A percentile compares a stretch with the other conserved stretches of the same genome.
Conservation (phyloP, 495 filamentous ascomycete species). For the Xylaria venustula region DNA sequence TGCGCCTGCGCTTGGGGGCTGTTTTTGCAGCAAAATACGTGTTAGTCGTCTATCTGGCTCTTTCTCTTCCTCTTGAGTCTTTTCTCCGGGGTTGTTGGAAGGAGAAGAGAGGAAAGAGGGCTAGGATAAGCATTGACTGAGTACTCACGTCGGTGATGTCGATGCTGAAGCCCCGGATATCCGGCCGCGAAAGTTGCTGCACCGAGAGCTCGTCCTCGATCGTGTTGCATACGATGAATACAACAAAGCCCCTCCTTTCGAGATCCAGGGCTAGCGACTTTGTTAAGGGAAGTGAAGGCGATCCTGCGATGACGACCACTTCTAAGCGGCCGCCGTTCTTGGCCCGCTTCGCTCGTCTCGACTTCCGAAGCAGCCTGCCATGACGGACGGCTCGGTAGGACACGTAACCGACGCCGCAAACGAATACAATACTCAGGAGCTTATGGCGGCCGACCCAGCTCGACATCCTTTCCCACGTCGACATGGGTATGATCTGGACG, state of each 20-base stretch:
- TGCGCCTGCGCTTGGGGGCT: conserved; percentile 50
- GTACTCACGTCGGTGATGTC: conserved; percentile 71
- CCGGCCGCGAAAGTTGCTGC: conserved; percentile 67
- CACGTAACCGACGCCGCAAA: conserved; percentile 66
- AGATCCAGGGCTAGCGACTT: conserved; percentile 78
- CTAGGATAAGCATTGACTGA: too few species aligned
- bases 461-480: conserved; percentile 37
- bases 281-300: conserved; percentile 75
- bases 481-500: conserved; percentile 31
- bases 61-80: too few species aligned
- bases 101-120: too few species aligned
- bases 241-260: conserved; percentile 89
- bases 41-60: conserved; percentile 21
- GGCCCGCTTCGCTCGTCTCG: conserved; percentile 71
- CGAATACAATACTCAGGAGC: conserved; percentile 63
- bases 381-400: conserved; percentile 64
- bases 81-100: not conserved
- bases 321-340: conserved; percentile 84
- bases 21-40: not conserved
- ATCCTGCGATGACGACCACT: conserved; percentile 86
- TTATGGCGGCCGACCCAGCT: conserved; percentile 70
- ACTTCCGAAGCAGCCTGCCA: conserved; percentile 58
- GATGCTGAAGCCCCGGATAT: conserved; percentile 78
- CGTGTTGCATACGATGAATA: conserved; percentile 79
- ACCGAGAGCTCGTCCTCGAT: conserved; percentile 80